phyloP scores from a whole-genome alignment of 2,329 filamentous ascomycete genomes.

The Verticillium isaacii region DNA sequence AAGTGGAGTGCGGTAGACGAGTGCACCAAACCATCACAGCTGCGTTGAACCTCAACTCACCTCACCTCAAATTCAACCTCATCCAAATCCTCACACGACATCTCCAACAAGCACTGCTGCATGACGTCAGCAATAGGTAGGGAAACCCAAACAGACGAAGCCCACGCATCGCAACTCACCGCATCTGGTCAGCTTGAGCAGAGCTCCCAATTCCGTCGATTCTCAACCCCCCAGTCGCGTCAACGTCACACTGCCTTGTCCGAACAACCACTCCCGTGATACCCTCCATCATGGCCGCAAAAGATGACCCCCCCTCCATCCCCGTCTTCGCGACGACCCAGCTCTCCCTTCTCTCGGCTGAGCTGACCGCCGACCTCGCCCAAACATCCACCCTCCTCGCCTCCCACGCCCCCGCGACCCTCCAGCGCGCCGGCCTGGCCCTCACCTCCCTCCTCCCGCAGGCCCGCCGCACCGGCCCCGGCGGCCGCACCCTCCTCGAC shows the following conservation, averaged over 20 bases:
- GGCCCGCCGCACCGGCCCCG: conserved; percentile 80
- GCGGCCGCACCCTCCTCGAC: conserved; percentile 86
- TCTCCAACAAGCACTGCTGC: background rate
- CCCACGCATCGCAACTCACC: too few species aligned
- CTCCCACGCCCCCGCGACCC: conserved; percentile 60
- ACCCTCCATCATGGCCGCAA: conserved; percentile 25
- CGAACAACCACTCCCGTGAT: background rate
- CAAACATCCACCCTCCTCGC: conserved; percentile 66
- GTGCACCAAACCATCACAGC: background rate
- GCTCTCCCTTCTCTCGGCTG: conserved; percentile 63
- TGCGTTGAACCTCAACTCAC: background rate
- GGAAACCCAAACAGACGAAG: background rate
- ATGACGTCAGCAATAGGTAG: background rate
- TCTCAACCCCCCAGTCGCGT: background rate
- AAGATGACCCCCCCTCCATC: conserved; percentile 47
- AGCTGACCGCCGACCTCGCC: conserved; percentile 67
- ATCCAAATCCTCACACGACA: background rate
- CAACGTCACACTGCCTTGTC: background rate
- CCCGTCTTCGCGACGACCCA: conserved; percentile 67
- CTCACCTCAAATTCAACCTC: background rate
- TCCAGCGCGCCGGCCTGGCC: conserved; percentile 74
- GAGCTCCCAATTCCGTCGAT: background rate
- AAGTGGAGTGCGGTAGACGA: background rate
- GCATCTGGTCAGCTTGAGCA: background rate
- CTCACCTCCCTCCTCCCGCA: conserved; percentile 70